Base-by-base conservation (phyloP, 345 rosid genomes). In the Geranium brycei region DNA sequence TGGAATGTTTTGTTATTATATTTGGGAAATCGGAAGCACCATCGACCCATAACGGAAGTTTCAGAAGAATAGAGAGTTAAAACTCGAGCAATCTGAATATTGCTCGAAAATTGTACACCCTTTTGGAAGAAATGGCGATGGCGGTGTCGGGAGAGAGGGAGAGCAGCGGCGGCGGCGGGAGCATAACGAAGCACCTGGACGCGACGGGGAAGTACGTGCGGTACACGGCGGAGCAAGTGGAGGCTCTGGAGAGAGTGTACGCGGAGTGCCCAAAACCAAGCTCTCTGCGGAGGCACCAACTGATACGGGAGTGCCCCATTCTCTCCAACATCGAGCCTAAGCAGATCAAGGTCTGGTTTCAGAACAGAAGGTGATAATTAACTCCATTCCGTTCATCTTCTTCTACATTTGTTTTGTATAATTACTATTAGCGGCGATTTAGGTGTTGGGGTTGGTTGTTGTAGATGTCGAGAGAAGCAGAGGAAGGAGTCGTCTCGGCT, bases 311-410 rank as follows among this genome's bases (percentile, higher is more conserved):
- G 72, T 95, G 96, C 73, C 96, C 97, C 73, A 87, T 91, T 78
- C 82, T 95, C 71, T 70, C 91, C 70, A 84, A 95, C 81, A 87
- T 95, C 61, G 99, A 95, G 72, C 93, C 99, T 55, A 95, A 91
- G 80, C 99, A 95, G 85, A 95, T 95, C 91, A 95, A 95, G 84
- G 97, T 95, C 71, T 95, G 99, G 99, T 95, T 95, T 68, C 99
- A 95, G 60, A 95, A 95, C 67, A 95, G 97, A 80, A 91, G 99
- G 99, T 89, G 68, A 38, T 5, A 3, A 38, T 38, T 38, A 38
- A 23, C 28, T 23, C 28, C 28, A n/a, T n/a, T n/a, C n/a, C n/a
- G n/a, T 23, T 23, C 28, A 0, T 23, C 28, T 23, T 35, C 41
- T 35, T 35, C 7, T 35, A 35, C 7, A 35, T 35, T 35, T 35